Conservation (phyloP, 768 basidiomycete genomes). For the Rubroboletus satanas region DNA sequence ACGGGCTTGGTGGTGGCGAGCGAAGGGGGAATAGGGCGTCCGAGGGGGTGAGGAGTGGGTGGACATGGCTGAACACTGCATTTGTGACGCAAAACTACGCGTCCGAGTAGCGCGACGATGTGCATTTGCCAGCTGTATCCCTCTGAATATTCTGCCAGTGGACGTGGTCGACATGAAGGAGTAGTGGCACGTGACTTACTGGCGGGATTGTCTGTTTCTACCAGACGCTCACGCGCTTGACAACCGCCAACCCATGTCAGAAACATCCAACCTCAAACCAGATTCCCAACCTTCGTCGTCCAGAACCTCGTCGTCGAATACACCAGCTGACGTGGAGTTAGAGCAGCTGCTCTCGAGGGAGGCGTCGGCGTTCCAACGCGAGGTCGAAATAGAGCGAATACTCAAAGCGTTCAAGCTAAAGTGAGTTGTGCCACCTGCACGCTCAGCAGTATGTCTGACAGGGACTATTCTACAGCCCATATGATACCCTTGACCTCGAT, state of each 20-base stretch:
- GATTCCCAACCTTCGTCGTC: neutral
- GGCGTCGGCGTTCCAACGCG: slow-evolving; percentile 81
- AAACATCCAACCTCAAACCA: slow-evolving; percentile 18
- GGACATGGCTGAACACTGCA: slow-evolving; percentile 8
- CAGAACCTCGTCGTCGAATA: slow-evolving; percentile 6
- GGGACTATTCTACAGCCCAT: slow-evolving; percentile 56
- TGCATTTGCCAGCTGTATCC: no score
- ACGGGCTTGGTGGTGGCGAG: slow-evolving; percentile 31
- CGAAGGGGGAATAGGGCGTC: neutral
- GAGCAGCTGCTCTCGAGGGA: slow-evolving; percentile 77
- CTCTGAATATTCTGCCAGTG: neutral
- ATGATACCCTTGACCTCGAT: slow-evolving; percentile 86
- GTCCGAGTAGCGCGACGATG: neutral
- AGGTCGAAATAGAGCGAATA: slow-evolving; percentile 88
- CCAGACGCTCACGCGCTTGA: neutral
- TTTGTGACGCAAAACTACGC: neutral
- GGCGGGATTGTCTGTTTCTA: neutral
- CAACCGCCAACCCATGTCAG: slow-evolving; percentile 19
- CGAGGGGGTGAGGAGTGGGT: slow-evolving; percentile 4
- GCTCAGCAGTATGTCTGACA: neutral
- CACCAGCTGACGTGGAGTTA: slow-evolving; percentile 50
- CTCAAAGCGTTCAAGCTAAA: slow-evolving; percentile 95
- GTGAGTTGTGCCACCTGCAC: slow-evolving; percentile 41
- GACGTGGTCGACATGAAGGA: slow-evolving; percentile 4
- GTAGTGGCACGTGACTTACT: slow-evolving; percentile 17